Evolutionary conservation across 2,329 filamentous ascomycete species (phyloP).

Genomic region (Epichloe sp.): DNA sequence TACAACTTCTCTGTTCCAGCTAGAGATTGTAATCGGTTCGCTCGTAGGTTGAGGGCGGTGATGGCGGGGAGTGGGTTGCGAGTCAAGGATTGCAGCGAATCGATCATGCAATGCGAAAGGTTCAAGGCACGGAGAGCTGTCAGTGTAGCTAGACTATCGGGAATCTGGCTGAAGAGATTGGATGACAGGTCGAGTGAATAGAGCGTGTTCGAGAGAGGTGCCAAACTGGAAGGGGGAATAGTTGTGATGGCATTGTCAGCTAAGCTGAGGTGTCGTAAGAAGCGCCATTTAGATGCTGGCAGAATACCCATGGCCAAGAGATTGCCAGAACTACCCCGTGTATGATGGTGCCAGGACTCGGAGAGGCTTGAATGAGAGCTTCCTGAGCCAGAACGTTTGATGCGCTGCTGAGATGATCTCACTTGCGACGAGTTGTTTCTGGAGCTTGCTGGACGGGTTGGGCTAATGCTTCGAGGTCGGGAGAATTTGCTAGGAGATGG

Average conservation of each 20-base stretch:
- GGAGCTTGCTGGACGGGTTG: slow-evolving; percentile 61
- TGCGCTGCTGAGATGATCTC: slow-evolving; percentile 60
- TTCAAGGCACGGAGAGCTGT: slow-evolving; percentile 86
- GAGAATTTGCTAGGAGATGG: slow-evolving; percentile 29
- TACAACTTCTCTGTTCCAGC: slow-evolving; percentile 81
- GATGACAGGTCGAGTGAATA: slow-evolving; percentile 86
- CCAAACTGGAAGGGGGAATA: slow-evolving; percentile 61
- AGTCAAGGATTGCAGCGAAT: slow-evolving; percentile 75
- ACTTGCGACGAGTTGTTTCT: slow-evolving; percentile 56
- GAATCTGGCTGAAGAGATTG: slow-evolving; percentile 89
- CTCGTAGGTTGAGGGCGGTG: slow-evolving; percentile 79
- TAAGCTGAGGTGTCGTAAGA: slow-evolving; percentile 80
- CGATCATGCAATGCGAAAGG: slow-evolving; percentile 94
- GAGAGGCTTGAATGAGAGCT: slow-evolving; percentile 77
- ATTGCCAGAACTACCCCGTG: slow-evolving; percentile 64
- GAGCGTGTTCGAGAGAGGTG: slow-evolving; percentile 73
- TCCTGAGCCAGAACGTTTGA: slow-evolving; percentile 76
- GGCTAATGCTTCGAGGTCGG: slow-evolving; percentile 66
- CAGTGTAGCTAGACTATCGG: slow-evolving; percentile 75
- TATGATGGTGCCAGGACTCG: slow-evolving; percentile 47
- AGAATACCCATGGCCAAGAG: slow-evolving; percentile 58
- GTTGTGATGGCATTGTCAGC: slow-evolving; percentile 83
- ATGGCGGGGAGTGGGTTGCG: slow-evolving; percentile 85
- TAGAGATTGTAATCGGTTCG: slow-evolving; percentile 74
- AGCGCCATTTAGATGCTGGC: slow-evolving; percentile 84